Base-by-base conservation (phyloP, 177 flowering plant genomes). In the Vitis hybrid region DNA sequence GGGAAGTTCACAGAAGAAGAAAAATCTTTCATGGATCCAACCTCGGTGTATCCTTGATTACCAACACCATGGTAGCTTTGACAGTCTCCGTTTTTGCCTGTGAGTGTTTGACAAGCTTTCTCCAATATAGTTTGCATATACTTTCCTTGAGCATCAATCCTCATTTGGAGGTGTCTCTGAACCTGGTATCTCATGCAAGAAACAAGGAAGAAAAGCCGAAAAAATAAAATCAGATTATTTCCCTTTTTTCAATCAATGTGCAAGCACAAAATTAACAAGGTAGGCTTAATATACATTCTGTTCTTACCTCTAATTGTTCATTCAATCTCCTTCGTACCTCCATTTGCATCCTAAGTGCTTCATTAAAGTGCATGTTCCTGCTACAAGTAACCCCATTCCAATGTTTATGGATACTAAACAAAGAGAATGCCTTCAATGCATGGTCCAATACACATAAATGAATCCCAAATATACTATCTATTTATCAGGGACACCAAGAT, bases 121-220 rank as follows among this genome's bases (percentile, higher is more conserved):
- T 93, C 97, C 66, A 95, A 77, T 68, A 95, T 93, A 34, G 85
- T 85, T 59, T 95, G 99, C 97, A 95, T 93, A 81, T 95, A 95
- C 79, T 95, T 95, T 19, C 98, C 99, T 79, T 95, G 99, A 45
- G 99, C 99, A 71, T 95, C 99, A 59, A 92, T 95, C 78, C 96
- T 86, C 74, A 91, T 59, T 59, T 95, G 99, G 49, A 95, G 93
- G 81, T 90, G 99, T 76, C 80, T 86, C 66, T 95, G 99, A 51
- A 95, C 98, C 99, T 95, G 79, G 55, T 15, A 53, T 68, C 18
- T 16, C 29, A 10, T 15, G 56, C 14, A 12, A 71, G 18, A n/a
- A 11, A 51, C 29, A 26, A 26, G 29, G 29, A 9, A 7, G 49
- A 59, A 45, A 50, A 1, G 16, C 50, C 5, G 16, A 16, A 14